phyloP scores from a whole-genome alignment of 768 basidiomycete genomes.

The Lentinus tigrinus region DNA sequence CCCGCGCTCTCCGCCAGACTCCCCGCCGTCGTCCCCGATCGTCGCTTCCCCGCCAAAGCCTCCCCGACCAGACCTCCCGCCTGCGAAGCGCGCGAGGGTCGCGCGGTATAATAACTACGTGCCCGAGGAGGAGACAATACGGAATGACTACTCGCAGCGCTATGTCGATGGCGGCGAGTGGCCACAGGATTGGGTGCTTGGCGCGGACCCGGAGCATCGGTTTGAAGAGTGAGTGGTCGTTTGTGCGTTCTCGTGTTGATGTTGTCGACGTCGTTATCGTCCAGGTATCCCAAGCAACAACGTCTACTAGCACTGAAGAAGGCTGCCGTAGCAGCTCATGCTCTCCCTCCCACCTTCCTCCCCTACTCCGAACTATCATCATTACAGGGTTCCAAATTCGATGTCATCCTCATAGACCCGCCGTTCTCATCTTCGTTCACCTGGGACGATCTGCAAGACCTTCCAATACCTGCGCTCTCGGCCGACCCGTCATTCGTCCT shows the following conservation, averaged over 20 bases:
- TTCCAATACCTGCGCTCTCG: conserved; percentile 80
- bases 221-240: conserved; percentile 82
- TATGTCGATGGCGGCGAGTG: conserved; percentile 92
- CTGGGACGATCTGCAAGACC: conserved; percentile 79
- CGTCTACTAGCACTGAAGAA: conserved; percentile 83
- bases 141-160: conserved; percentile 90
- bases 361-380: conserved; percentile 54
- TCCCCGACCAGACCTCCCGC: conserved; percentile 53
- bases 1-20: conserved; percentile 48
- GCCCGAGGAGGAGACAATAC: conserved; percentile 92
- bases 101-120: conserved; percentile 79
- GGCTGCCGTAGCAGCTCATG: conserved; percentile 63
- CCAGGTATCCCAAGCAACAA: conserved; percentile 92
- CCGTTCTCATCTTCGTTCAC: conserved; percentile 84
- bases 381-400: conserved; percentile 73
- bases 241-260: background rate
- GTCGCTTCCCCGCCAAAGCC: conserved; percentile 35
- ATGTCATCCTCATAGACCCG: conserved; percentile 88
- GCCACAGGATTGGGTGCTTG: conserved; percentile 92
- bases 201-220: conserved; percentile 81
- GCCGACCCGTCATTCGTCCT: conserved; percentile 94
- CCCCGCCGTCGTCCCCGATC: conserved; percentile 46
- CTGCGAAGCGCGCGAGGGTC: conserved; percentile 72
- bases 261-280: background rate
- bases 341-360: conserved; percentile 75